Conservation (phyloP, 2,329 filamentous ascomycete species). For the Albifimbria verrucaria region DNA sequence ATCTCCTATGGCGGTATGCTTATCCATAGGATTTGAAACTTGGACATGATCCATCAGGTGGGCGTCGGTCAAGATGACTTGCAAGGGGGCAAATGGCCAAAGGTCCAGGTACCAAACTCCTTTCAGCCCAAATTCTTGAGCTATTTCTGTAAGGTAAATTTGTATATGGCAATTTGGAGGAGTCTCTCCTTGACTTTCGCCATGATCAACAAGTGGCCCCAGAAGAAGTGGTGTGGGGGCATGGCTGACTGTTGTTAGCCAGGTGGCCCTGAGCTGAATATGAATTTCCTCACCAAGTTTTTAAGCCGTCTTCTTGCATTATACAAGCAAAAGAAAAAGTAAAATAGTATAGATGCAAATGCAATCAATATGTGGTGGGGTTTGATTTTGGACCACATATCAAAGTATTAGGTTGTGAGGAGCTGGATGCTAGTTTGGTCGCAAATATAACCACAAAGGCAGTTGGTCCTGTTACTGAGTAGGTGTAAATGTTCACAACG, state of each 20-base stretch:
- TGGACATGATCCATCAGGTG: conserved; percentile 20
- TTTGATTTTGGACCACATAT: too few species aligned
- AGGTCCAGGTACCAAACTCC: conserved; percentile 27
- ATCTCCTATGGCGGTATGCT: conserved; percentile 10
- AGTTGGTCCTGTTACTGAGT: too few species aligned
- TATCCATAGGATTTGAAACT: conserved; percentile 13
- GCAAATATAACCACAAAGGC: too few species aligned
- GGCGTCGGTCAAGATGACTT: conserved; percentile 22
- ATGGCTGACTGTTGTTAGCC: background rate
- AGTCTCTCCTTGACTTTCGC: conserved; percentile 9
- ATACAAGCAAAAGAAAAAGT: too few species aligned
- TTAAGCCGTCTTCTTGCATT: too few species aligned
- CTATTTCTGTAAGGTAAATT: conserved; percentile 17
- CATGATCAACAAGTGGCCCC: conserved; percentile 16
- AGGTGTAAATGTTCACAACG: too few species aligned
- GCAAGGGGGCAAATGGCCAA: conserved; percentile 23
- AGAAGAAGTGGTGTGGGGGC: conserved; percentile 17
- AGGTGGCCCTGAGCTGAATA: too few species aligned
- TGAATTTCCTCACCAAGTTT: background rate
- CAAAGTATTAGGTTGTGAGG: too few species aligned
- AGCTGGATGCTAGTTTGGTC: too few species aligned
- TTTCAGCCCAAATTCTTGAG: conserved; percentile 18
- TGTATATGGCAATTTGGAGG: conserved; percentile 20
- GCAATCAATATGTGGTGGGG: too few species aligned
- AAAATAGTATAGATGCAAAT: too few species aligned